phyloP scores from a whole-genome alignment of 2,329 filamentous ascomycete species.

The Pseudogymnoascus pannorum region DNA sequence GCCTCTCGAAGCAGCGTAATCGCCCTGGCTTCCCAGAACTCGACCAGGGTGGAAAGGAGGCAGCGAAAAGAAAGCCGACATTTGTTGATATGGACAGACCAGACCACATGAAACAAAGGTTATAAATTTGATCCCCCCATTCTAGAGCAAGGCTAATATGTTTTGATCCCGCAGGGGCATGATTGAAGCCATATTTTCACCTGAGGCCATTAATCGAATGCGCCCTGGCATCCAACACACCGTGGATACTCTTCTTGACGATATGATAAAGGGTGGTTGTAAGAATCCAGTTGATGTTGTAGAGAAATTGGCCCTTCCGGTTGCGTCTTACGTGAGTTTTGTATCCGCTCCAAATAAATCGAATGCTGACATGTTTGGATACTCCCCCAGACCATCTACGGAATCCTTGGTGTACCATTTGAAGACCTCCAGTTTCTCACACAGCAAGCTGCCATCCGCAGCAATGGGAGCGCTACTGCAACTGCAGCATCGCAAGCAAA shows the following conservation, averaged over 20 bases:
- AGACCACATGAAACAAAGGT: constrained; percentile 40
- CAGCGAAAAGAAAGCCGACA: constrained; percentile 41
- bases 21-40: constrained; percentile 42
- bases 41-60: constrained; percentile 38
- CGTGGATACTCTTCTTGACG: constrained; percentile 36
- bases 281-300: constrained; percentile 38
- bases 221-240: constrained; percentile 41
- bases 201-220: constrained; percentile 33
- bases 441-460: constrained; percentile 39
- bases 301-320: constrained; percentile 39
- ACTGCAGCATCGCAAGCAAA: constrained; percentile 39
- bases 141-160: not conserved
- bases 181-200: constrained; percentile 38
- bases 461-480: constrained; percentile 40
- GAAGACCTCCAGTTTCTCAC: constrained; percentile 40
- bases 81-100: constrained; percentile 46
- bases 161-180: constrained; percentile 31
- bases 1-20: constrained; percentile 41
- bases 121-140: not conserved
- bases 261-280: constrained; percentile 32
- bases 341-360: not conserved
- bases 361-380: not conserved
- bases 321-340: constrained; percentile 38
- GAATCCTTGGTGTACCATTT: constrained; percentile 41
- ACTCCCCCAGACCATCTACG: constrained; percentile 38